These are phyloP conservation scores for Cadophora luteo-olivacea DNA, from an alignment of 2,329 filamentous ascomycete species.

Conservation along the genomic window DNA sequence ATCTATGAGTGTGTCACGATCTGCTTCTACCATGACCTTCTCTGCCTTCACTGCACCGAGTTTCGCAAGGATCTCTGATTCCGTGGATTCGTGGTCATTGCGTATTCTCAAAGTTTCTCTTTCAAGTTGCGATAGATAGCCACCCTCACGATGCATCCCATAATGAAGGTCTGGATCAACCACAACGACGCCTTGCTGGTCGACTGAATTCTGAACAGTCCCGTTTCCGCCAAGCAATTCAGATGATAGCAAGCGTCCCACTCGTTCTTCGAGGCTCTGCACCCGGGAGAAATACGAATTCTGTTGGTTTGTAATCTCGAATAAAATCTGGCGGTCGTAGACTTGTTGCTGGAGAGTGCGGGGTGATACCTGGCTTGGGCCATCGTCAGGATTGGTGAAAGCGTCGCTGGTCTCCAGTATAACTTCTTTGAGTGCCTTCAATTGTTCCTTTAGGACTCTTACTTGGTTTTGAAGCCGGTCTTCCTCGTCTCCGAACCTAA, in stretches of 20 bases:
- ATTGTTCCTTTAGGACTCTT: not conserved
- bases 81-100: not conserved
- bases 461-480: not conserved
- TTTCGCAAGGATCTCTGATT: not conserved
- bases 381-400: not conserved
- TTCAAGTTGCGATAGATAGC: not conserved
- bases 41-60: not conserved
- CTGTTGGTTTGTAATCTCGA: not conserved
- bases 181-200: not conserved
- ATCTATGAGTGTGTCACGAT: not conserved
- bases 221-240: not conserved
- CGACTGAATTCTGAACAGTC: not conserved
- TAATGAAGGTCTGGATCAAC: not conserved
- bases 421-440: not conserved
- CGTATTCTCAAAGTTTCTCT: not conserved
- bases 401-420: not conserved
- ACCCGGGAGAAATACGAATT: not conserved
- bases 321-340: not conserved
- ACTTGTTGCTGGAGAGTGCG: not conserved
- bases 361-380: not conserved
- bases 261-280: not conserved
- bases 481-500: not conserved
- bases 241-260: not conserved
- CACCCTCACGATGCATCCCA: not conserved
- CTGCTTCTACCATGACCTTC: not conserved